A percentile compares a stretch with the other conserved stretches of the same genome.
phyloP scores from a whole-genome alignment of 2,329 filamentous ascomycete species.

The Plenodomus lindquistii region DNA sequence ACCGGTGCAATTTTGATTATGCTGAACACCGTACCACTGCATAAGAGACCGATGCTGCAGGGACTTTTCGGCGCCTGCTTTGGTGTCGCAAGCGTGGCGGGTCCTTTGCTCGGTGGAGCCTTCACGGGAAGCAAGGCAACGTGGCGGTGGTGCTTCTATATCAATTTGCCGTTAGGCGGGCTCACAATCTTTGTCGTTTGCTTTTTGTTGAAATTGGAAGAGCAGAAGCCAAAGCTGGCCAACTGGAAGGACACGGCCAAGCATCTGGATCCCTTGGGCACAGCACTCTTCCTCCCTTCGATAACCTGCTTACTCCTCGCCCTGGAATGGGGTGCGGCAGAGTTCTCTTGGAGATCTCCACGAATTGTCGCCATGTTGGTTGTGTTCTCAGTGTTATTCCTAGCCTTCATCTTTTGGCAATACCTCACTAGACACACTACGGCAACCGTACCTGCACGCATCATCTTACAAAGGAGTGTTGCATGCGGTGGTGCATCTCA shows the following conservation, averaged over 20 bases:
- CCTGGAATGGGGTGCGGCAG: slow-evolving; percentile 53
- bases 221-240: slow-evolving; percentile 33
- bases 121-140: slow-evolving; percentile 47
- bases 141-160: slow-evolving; percentile 54
- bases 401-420: slow-evolving; percentile 47
- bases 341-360: slow-evolving; percentile 48
- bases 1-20: slow-evolving; percentile 41
- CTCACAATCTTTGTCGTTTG: slow-evolving; percentile 43
- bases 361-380: slow-evolving; percentile 49
- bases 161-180: slow-evolving; percentile 58
- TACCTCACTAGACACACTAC: slow-evolving; percentile 43
- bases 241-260: slow-evolving; percentile 37
- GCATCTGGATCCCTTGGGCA: slow-evolving; percentile 50
- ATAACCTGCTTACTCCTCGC: slow-evolving; percentile 53
- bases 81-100: slow-evolving; percentile 47
- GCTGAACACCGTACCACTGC: slow-evolving; percentile 43
- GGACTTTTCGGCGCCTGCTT: slow-evolving; percentile 47
- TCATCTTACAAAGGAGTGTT: slow-evolving; percentile 49
- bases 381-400: slow-evolving; percentile 45
- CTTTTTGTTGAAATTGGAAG: slow-evolving; percentile 38
- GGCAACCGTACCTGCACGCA: slow-evolving; percentile 49
- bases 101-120: slow-evolving; percentile 50
- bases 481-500: slow-evolving; percentile 45
- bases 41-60: slow-evolving; percentile 47
- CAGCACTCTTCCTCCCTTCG: slow-evolving; percentile 46